Base-by-base conservation (phyloP, 495 filamentous ascomycete species). In the Aspergillus ostianus region DNA sequence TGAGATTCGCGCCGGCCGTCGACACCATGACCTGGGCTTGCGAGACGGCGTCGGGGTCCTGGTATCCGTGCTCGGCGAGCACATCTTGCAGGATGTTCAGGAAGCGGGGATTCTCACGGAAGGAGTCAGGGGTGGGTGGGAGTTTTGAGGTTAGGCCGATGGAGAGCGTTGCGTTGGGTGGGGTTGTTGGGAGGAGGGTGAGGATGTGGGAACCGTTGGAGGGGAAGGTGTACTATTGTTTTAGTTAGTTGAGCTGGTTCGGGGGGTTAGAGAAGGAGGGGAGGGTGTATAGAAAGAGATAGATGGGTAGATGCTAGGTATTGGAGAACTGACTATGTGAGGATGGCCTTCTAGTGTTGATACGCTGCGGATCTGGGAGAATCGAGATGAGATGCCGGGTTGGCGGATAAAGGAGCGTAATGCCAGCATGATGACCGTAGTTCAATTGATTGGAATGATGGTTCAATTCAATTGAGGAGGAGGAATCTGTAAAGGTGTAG, bases 11-110 rank as follows among this genome's bases (percentile, higher is more conserved):
- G 7, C 92, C 93, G 13, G 87, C 85, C 0, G 87, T 86, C 0
- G 90, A 91, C 9, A 89, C 89, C 73, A 94, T 90, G 1, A 87
- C 87, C 45, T 84, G 80, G 3, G 93, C 93, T 68, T 96, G 90
- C 7, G 85, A 80, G 61, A 87, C 79, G 5, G 95, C 83, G 27
- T 79, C 77, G 0, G 89, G 89, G 64, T 97, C 94, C 44, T 86
- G 67, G 57, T 81, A 72, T 7, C 90, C 93, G 67, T 96, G 77
- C 47, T 85, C 65, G 15, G 80, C 73, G 48, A 96, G 77, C 0
- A 94, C 88, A 1, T 85, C 78, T 63, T 93, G 87, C 21, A 98
- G 76, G 59, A 93, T 87, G 7, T 76, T 57, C 4, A 94, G 71
- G 67, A 98, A 98, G 21, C 79, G 72, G 4, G 78, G 85, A 70